Evolutionary conservation across 345 rosid genomes (phyloP).

Genomic region (Eucalyptus cloeziana): DNA sequence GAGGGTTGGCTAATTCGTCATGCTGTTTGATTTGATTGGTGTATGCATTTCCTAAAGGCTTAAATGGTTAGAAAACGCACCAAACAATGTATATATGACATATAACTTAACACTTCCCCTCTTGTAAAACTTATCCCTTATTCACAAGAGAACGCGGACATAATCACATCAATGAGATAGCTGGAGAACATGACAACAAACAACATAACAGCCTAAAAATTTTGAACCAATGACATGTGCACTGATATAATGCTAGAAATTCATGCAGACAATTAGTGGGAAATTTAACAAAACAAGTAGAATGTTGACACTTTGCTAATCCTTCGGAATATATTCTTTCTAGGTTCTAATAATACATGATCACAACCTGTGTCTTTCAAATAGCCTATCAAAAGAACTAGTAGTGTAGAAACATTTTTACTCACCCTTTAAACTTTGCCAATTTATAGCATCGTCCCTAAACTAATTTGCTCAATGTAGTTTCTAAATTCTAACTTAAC

Average conservation of each 20-base stretch:
- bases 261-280: background rate
- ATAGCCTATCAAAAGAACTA: background rate
- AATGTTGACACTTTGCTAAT: background rate
- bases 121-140: background rate
- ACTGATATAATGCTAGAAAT: background rate
- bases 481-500: fast-evolving
- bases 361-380: background rate
- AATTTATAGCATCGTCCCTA: fast-evolving
- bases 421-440: background rate
- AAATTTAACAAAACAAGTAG: background rate
- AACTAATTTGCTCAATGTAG: fast-evolving
- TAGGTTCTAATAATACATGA: background rate
- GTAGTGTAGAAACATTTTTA: background rate
- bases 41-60: background rate
- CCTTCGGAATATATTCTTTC: background rate
- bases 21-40: background rate
- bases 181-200: background rate
- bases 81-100: background rate
- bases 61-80: background rate
- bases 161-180: background rate
- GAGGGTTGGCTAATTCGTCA: background rate
- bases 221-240: background rate
- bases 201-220: background rate
- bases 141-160: background rate
- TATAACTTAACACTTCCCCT: background rate